A percentile compares a stretch with the other conserved stretches of the same genome.
Conservation (phyloP, 2,329 filamentous ascomycete species). For the Scolecobasidium constrictum region DNA sequence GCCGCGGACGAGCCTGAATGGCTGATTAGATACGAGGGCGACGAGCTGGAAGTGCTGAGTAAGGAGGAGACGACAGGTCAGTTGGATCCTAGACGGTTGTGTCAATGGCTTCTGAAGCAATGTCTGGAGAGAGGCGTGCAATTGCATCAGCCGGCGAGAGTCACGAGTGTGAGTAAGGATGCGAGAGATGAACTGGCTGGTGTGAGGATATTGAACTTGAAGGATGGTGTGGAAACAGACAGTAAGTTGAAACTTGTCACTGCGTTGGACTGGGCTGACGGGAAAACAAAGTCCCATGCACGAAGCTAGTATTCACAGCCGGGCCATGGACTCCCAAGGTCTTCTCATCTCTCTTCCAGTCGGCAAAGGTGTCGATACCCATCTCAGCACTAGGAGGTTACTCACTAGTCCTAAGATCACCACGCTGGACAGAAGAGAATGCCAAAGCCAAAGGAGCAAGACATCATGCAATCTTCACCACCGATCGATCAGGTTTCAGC, state of each 20-base stretch:
- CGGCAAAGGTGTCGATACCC: constrained; percentile 41
- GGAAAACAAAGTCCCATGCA: constrained; percentile 45
- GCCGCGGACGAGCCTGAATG: constrained; percentile 40
- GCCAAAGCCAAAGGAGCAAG: constrained; percentile 29
- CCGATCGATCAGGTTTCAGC: constrained; percentile 46
- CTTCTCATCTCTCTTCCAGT: constrained; percentile 54
- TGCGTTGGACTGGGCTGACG: constrained; percentile 8
- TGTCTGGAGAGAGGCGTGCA: constrained; percentile 51
- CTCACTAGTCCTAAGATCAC: constrained; percentile 55
- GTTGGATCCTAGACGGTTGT: constrained; percentile 58
- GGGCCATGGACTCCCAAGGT: constrained; percentile 62
- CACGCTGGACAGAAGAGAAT: constrained; percentile 39
- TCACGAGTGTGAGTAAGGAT: constrained; percentile 42
- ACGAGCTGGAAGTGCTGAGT: constrained; percentile 50
- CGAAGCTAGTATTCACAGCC: constrained; percentile 53
- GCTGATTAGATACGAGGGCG: constrained; percentile 46
- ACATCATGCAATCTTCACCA: constrained; percentile 61
- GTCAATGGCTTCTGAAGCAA: constrained; percentile 50
- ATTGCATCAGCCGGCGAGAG: constrained; percentile 53
- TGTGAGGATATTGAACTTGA: constrained; percentile 35
- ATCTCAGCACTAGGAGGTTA: constrained; percentile 58
- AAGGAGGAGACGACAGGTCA: constrained; percentile 51
- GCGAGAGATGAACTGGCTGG: constrained; percentile 38
- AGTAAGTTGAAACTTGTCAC: constrained; percentile 14
- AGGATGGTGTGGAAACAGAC: constrained; percentile 34